These are phyloP conservation scores for Wickerhamomyces bovis DNA, from an alignment of 805 yeast species.

Conservation along the genomic window DNA sequence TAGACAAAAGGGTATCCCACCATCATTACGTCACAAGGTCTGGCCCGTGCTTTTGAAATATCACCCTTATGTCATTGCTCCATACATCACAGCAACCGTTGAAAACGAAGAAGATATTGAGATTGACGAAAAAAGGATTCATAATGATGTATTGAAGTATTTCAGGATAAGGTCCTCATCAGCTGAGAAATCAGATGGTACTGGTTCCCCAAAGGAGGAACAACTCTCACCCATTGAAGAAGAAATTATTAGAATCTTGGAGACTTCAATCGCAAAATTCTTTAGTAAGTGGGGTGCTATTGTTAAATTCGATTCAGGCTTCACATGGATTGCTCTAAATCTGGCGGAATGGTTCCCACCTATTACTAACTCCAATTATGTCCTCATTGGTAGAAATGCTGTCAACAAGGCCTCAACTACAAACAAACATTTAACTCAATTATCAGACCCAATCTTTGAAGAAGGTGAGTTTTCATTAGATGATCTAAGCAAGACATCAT, in stretches of 20 bases:
- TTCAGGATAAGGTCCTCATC: conserved; percentile 33
- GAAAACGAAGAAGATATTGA: conserved; percentile 29
- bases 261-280: conserved; percentile 57
- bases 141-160: conserved; percentile 56
- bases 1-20: conserved; percentile 81
- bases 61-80: conserved; percentile 80
- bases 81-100: conserved; percentile 51
- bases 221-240: conserved; percentile 34
- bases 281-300: conserved; percentile 72
- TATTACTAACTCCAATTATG: conserved; percentile 19
- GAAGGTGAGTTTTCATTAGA: conserved; percentile 19
- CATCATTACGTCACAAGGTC: conserved; percentile 63
- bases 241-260: conserved; percentile 49
- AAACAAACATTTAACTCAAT: conserved; percentile 19
- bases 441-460: conserved; percentile 7
- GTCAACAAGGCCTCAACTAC: conserved; percentile 12
- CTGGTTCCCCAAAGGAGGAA: conserved; percentile 12
- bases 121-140: conserved; percentile 30
- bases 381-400: conserved; percentile 20
- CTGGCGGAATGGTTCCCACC: conserved; percentile 86
- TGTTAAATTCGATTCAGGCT: conserved; percentile 72
- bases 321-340: conserved; percentile 84
- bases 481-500: conserved; percentile 16
- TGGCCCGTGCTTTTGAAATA: conserved; percentile 81
- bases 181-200: background rate